Base-by-base conservation (phyloP, 257 asterid genomes). In the Agastache rugosa region DNA sequence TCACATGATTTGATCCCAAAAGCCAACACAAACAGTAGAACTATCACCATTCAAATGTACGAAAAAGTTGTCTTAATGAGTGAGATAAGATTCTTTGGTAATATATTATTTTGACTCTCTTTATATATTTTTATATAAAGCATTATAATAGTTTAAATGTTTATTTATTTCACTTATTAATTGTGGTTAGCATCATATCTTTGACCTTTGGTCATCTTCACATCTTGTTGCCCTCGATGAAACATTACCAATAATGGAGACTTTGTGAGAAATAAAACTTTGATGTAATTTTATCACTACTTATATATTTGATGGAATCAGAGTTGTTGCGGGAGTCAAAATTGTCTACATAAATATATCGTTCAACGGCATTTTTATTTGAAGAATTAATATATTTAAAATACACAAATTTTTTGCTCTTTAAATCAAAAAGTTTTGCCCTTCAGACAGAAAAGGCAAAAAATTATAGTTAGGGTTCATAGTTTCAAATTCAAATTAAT, bases 1-100 rank as follows among this genome's bases (percentile, higher is more conserved):
- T 19, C 75, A 68, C 80, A 71, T 77, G 68, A 70, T 71, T 77
- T 51, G 77, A 20, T 42, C 62, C 44, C 53, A 20, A 63, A 77
- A 51, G 63, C 68, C 62, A 63, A 69, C 51, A 53, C 3, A 14
- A 67, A 59, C 6, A 53, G 53, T 65, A 51, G 37, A 55, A 45
- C 53, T 58, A 44, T 64, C 66, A 25, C 54, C 65, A 54, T 75
- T 75, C 74, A 55, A 45, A 68, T 60, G 80, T 76, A 68, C 75
- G 71, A 66, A 75, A 67, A 76, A 60, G 62, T 14, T 50, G 55
- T 15, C 10, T 72, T 71, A 41, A 20, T 17, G 42, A 53, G 59
- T 25, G 69, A 45, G 45, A 34, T 73, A 15, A 48, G 44, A 63
- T 51, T 65, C 67, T 27, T 53, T n/a, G 34, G n/a, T 56, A 45